Evolutionary conservation across 345 rosid species (phyloP), one percentile per base, ranked within the genome.

Genomic region (Raphanus sativus): DNA sequence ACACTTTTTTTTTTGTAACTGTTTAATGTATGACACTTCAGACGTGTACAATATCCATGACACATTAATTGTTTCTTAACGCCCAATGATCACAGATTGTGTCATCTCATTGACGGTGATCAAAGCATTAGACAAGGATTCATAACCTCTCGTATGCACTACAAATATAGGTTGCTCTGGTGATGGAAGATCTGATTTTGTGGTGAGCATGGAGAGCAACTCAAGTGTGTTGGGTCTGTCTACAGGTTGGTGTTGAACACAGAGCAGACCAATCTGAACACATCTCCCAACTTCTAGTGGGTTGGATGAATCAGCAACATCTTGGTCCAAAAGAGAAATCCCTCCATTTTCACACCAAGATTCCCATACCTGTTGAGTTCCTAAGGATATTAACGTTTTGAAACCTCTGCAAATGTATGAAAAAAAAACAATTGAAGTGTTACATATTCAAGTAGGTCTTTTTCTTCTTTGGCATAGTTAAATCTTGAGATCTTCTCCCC

Each of bases 381-480:
- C 2, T 10, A 10, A 2, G 12, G 10, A 3, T 40, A 40, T 50
- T n/a, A n/a, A 50, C 1, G 32, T 38, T 56, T 74, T 45, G 0
- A 15, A 62, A 62, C 25, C 8, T 40, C 9, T 26, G 33, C 12
- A 26, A 13, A 32, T 40, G 55, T 24, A 24, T 68, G 26, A 28
- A 10, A 2, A 48, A 33, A 40, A 40, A 40, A 11, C 48, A 40
- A 0, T 36, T 40, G 2, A 40, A 10, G 48, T 40, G 17, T 76
- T 45, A 76, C 80, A 69, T 61, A 76, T 69, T 67, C 74, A 69
- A 69, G 62, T 48, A 76, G 80, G 24, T 60, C 50, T 69, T 70
- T 77, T 0, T 48, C 48, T 1, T 63, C 65, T 50, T 62, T 55
- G 1, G 59, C 70, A 77, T 25, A 50, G 24, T 38, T 45, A n/a